phyloP scores from a whole-genome alignment of 2,329 filamentous ascomycete species.

The Cercospora sojina region DNA sequence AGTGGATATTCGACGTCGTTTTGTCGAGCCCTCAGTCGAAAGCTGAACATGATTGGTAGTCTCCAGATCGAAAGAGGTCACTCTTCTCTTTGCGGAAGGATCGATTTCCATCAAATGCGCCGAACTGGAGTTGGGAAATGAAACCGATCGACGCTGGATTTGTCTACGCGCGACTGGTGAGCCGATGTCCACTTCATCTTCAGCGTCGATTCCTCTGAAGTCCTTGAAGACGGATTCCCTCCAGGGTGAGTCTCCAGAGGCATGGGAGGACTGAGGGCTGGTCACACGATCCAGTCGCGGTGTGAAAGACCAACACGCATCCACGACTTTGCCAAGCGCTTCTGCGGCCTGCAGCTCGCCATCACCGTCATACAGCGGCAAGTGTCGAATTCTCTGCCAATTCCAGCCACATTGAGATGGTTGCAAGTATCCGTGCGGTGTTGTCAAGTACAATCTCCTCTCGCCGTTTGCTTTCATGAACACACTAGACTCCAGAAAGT shows the following conservation, averaged over 20 bases:
- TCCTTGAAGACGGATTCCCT: constrained; percentile 9
- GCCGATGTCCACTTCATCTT: constrained; percentile 15
- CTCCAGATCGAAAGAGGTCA: constrained; percentile 33
- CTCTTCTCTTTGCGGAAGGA: constrained; percentile 33
- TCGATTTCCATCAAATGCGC: constrained; percentile 19
- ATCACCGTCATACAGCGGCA: constrained; percentile 51
- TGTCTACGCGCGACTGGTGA: constrained; percentile 16
- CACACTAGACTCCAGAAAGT: constrained; percentile 67
- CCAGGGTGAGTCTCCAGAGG: constrained; percentile 34
- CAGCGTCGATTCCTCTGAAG: constrained; percentile 10
- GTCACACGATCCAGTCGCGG: constrained; percentile 61
- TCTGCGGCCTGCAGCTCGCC: constrained; percentile 62
- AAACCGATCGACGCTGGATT: constrained; percentile 25
- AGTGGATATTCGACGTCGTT: constrained; percentile 56
- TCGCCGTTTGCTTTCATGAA: constrained; percentile 67
- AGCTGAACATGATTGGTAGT: constrained; percentile 29
- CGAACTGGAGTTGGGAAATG: constrained; percentile 31
- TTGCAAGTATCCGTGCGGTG: constrained; percentile 72
- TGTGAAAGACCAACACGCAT: constrained; percentile 64
- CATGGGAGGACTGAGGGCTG: constrained; percentile 51
- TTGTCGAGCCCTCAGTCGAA: constrained; percentile 29
- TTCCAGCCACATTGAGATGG: constrained; percentile 61
- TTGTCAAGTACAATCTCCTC: constrained; percentile 72
- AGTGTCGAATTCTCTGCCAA: constrained; percentile 66
- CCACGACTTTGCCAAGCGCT: constrained; percentile 38